Base-by-base conservation (phyloP, 805 yeast genomes). In the Kazachstania kunashirensis region DNA sequence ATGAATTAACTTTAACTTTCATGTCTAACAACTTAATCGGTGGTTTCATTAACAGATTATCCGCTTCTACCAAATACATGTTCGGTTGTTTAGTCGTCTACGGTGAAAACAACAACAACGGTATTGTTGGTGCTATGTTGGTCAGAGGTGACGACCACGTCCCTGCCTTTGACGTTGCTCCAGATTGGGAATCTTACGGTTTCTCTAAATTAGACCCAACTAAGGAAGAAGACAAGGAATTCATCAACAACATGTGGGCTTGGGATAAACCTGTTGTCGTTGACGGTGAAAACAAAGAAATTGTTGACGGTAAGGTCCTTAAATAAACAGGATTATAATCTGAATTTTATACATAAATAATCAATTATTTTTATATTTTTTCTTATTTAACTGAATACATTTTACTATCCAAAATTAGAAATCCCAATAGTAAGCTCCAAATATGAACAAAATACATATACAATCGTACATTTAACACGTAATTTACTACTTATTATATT, bases 31-130 rank as follows among this genome's bases (percentile, higher is more conserved):
- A 89, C 79, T 77, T 85, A 67, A 72, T 92, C 60, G 97, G 96
- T 62, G 97, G 97, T 61, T 89, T 89, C 82, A 84, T 89, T 80
- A 79, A 78, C 83, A 84, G 98, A 73, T 76, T 89, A 59, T 62
- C 77, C 43, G 97, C 77, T 49, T 89, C 97, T 47, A 73, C 84
- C 70, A 89, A 89, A 71, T 89, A 78, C 77, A 64, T 92, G 75
- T 89, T 89, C 63, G 98, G 97, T 61, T 71, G 78, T 59, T 64
- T 81, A 68, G 95, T 88, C 55, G 97, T 92, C 52, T 89, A 83
- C 71, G 98, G 98, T 68, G 96, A 84, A 73, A 85, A 86, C 86
- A 89, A 86, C 82, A 72, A 80, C 80, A 89, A 89, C 70, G 97
- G 96, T 73, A 88, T 89, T 62, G 70, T 84, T 53, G 96, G 95